phyloP scores from a whole-genome alignment of 176 grass and related monocot species.

The Carex kokanica region DNA sequence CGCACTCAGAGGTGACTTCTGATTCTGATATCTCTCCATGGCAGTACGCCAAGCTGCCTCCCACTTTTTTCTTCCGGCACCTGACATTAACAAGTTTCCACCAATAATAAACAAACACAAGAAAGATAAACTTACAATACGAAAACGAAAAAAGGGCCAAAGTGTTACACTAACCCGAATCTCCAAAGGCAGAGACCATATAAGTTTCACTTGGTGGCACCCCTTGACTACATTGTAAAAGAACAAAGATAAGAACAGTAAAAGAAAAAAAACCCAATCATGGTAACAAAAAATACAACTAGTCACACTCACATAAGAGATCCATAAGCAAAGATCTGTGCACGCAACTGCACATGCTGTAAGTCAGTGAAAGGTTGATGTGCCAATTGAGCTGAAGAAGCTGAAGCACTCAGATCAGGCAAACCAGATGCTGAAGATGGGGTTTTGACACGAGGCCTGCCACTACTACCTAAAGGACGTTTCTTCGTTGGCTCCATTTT shows the following conservation, averaged over 20 bases:
- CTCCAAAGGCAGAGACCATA: conserved; percentile 94
- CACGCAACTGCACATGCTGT: conserved; percentile 86
- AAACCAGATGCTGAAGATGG: conserved; percentile 49
- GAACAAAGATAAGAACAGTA: conserved; percentile 13
- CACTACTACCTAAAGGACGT: conserved; percentile 26
- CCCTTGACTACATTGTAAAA: conserved; percentile 76
- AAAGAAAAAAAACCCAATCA: background rate
- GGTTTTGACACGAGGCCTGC: conserved; percentile 40
- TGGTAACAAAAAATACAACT: conserved; percentile 17
- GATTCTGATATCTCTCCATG: conserved; percentile 69
- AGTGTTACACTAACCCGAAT: conserved; percentile 56
- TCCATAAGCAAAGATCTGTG: conserved; percentile 98
- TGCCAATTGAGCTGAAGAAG: conserved; percentile 43
- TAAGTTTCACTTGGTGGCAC: conserved; percentile 82
- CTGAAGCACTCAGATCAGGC: conserved; percentile 45
- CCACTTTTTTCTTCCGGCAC: conserved; percentile 66
- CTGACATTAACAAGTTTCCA: conserved; percentile 32
- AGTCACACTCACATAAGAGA: conserved; percentile 82
- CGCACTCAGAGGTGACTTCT: conserved; percentile 47
- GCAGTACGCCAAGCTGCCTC: conserved; percentile 59
- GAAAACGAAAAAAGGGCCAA: background rate
- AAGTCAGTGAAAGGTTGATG: conserved; percentile 79
- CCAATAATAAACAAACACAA: conserved; percentile 1
- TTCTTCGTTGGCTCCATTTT: conserved; percentile 33
- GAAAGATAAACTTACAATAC: background rate